Percentiles rank a stretch among this genome's conserved stretches.
These are phyloP conservation scores for Paspalum vaginatum DNA, from an alignment of 176 grass and related monocot species.

Conservation along the genomic window DNA sequence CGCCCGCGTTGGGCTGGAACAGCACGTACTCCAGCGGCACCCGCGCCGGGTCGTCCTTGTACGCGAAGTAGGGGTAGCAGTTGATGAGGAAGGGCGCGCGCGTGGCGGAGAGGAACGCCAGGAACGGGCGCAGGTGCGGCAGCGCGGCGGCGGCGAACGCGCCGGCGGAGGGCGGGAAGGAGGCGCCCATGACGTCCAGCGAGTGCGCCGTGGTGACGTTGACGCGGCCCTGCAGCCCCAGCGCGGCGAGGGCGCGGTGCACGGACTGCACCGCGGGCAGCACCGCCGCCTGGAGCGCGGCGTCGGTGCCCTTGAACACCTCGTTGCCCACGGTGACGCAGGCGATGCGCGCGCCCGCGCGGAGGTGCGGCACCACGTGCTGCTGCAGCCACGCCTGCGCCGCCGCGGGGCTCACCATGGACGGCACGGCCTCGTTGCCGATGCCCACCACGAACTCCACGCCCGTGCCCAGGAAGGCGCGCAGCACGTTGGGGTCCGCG, in stretches of 20 bases:
- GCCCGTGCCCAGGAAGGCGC: slow-evolving; percentile 59
- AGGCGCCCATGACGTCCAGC: slow-evolving; percentile 62
- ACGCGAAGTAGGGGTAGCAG: slow-evolving; percentile 80
- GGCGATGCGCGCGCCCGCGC: slow-evolving; percentile 53
- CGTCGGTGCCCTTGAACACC: slow-evolving; percentile 61
- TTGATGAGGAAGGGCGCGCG: slow-evolving; percentile 72
- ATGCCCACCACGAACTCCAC: slow-evolving; percentile 75
- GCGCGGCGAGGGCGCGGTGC: slow-evolving; percentile 48
- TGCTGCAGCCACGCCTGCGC: slow-evolving; percentile 66
- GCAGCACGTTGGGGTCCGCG: slow-evolving; percentile 61
- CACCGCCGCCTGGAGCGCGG: slow-evolving; percentile 40
- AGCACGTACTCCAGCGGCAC: slow-evolving; percentile 72
- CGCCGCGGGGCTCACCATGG: slow-evolving; percentile 40
- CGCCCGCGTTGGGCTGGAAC: slow-evolving; percentile 55
- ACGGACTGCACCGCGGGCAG: slow-evolving; percentile 70
- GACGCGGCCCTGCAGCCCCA: slow-evolving; percentile 52
- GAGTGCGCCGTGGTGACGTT: slow-evolving; percentile 71
- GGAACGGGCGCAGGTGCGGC: slow-evolving; percentile 56
- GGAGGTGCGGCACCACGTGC: slow-evolving; percentile 57
- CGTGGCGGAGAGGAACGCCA: slow-evolving; percentile 54
- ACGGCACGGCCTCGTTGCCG: slow-evolving; percentile 57
- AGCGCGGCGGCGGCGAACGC: slow-evolving; percentile 42
- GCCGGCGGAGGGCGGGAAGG: slow-evolving; percentile 73
- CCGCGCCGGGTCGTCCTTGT: slow-evolving; percentile 56
- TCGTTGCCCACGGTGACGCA: slow-evolving; percentile 84